Base-by-base conservation (phyloP, 106 monocot genomes). In the Dendrobium chrysotoxum region DNA sequence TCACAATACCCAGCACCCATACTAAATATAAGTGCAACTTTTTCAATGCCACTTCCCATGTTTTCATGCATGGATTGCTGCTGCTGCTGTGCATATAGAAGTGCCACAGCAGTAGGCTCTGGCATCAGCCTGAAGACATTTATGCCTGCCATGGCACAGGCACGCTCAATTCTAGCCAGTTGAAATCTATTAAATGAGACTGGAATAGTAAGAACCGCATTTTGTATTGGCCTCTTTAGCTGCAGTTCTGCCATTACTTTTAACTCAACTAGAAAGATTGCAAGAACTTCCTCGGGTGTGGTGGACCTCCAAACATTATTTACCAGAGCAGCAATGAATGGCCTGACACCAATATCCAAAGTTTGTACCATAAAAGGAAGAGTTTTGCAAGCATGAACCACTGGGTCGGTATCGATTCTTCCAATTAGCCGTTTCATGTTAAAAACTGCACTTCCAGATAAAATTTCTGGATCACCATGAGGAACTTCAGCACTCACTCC, bases 1-100 rank as follows among this genome's bases (percentile, higher is more conserved):
- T 95, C 92, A 83, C 88, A 88, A 55, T 90, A 95, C 1, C 95
- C 95, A 20, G 95, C 92, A 46, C 95, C 95, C 91, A 95, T 95
- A 46, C 91, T 92, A 80, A 95, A 95, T 66, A 95, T 88, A 23
- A 95, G 87, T 15, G 92, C 95, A 20, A 87, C 45, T 73, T 95
- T 94, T 67, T 94, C 93, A 76, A 41, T 54, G 39, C 87, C 87
- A 75, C 91, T 91, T 20, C 88, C 93, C 80, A 88, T 85, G 75
- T 75, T 83, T 40, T 86, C 88, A 61, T 78, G 73, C 4, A 85
- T 31, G 25, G 57, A 77, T 38, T 88, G 91, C 78, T 95, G 87
- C 81, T 93, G 88, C 80, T 90, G 88, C 75, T 94, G 94, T 8
- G 95, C 88, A 83, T 95, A 95, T 31, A 95, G 40, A 80, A 95